Base-by-base conservation (phyloP, 2,329 filamentous ascomycete genomes). In the Orbilia javanica region DNA sequence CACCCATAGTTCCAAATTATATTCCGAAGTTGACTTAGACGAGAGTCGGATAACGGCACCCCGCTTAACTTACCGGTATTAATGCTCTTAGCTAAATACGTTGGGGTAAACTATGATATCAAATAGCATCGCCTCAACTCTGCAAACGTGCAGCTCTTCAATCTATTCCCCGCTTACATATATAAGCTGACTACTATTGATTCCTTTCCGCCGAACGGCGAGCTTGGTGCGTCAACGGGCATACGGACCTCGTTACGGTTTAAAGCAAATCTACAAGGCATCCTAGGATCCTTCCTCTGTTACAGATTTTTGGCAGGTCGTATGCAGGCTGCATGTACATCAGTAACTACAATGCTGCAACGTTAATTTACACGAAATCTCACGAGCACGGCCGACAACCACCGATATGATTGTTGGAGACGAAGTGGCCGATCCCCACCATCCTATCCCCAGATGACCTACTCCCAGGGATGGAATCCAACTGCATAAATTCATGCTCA, bases 161-260 rank as follows among this genome's bases (percentile, higher is more conserved):
- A 42, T 39, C 31, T 25, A 25, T n/a, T 11, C 20, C 34, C 27
- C n/a, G 31, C 13, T 39, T 25, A 60, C 20, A 42, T n/a, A 60
- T 57, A 44, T 57, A 11, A 42, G 34, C 18, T 60, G 20, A 60
- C 34, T 18, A 27, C 20, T 60, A 60, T n/a, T n/a, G n/a, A n/a
- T 60, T 60, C 31, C 55, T 60, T 60, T 39, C 55, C 55, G 20
- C 34, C 55, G 55, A 27, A 57, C 50, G 50, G 42, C 42, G 29
- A 20, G 11, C 11, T 53, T 31, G 25, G n/a, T 36, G 8, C n/a
- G n/a, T 10, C 2, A 36, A 22, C 52, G 52, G 52, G 18, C 52
- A 36, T 57, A 34, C 52, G 52, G 52, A 57, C 18, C 15, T 57
- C 36, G 29, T 22, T 36, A 1, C 52, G 6, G 29, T 57, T 29